Conservation (phyloP, 305 asterid species). For the Ruellia speciosa region DNA sequence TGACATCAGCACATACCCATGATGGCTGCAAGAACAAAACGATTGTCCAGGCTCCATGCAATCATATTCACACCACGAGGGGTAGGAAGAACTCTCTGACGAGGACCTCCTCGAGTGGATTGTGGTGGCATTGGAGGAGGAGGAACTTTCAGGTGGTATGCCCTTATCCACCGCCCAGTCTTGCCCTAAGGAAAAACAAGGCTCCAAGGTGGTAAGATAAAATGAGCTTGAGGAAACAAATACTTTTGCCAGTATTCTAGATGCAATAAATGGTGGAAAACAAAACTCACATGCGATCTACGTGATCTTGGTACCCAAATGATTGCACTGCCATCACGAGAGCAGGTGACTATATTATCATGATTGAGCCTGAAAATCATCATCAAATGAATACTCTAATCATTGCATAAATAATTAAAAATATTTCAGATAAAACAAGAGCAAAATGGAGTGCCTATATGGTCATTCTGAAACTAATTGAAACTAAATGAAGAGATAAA, state of each 20-base stretch:
- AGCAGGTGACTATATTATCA: conserved; percentile 94
- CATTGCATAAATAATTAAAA: too few relatives aligned
- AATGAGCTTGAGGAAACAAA: not conserved
- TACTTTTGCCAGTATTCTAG: not conserved
- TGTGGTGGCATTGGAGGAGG: conserved; percentile 99
- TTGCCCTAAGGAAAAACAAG: conserved; percentile 53
- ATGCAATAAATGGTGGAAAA: conserved; percentile 2
- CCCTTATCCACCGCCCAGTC: conserved; percentile 84
- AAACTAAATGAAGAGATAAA: too few relatives aligned
- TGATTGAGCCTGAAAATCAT: conserved; percentile 70
- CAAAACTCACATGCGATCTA: conserved; percentile 73
- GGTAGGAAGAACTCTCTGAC: conserved; percentile 93
- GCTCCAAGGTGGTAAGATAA: conserved; percentile 17
- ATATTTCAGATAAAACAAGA: too few relatives aligned
- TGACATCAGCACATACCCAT: conserved; percentile 56
- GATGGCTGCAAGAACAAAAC: conserved; percentile 98
- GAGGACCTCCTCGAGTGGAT: conserved; percentile 96
- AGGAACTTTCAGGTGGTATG: conserved; percentile 96
- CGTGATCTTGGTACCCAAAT: conserved; percentile 98
- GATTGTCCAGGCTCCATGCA: conserved; percentile 96
- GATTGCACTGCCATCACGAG: conserved; percentile 99
- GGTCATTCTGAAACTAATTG: too few relatives aligned
- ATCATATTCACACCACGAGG: conserved; percentile 99
- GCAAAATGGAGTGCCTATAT: too few relatives aligned
- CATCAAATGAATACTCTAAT: not conserved